Evolutionary conservation across 805 yeast genomes (phyloP).

Genomic region (Teunomyces aglyptinius): DNA sequence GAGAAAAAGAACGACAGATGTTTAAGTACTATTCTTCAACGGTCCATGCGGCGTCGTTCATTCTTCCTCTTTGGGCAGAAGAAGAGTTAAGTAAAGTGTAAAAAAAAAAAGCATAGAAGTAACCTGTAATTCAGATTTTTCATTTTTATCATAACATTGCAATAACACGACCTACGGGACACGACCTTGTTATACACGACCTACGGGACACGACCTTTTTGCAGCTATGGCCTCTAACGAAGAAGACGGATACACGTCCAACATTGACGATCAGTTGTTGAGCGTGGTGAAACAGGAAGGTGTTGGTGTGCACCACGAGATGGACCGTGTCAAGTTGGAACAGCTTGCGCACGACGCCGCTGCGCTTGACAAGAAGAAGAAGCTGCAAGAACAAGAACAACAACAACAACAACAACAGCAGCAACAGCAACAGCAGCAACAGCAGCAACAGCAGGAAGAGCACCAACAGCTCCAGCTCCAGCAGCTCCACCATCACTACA

Average conservation of each 20-base stretch:
- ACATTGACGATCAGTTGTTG: slow-evolving; percentile 44
- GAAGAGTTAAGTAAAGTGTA: too few relatives aligned
- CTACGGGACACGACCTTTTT: slow-evolving; percentile 8
- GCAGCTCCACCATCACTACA: slow-evolving; percentile 13
- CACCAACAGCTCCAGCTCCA: slow-evolving; percentile 7
- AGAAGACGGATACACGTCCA: slow-evolving; percentile 28
- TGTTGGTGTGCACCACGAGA: slow-evolving; percentile 6
- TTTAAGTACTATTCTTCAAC: slow-evolving; percentile 64
- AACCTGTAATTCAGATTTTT: background rate
- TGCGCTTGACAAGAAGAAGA: slow-evolving; percentile 3
- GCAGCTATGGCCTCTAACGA: slow-evolving; percentile 11
- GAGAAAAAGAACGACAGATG: slow-evolving; percentile 45
- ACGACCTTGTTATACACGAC: slow-evolving; percentile 1
- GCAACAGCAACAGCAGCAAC: slow-evolving; percentile 25
- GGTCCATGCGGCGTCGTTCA: slow-evolving; percentile 71
- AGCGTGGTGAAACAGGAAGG: slow-evolving; percentile 38
- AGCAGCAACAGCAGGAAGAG: slow-evolving; percentile 15
- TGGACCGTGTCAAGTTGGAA: slow-evolving; percentile 28
- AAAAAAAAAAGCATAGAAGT: too few relatives aligned
- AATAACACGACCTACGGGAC: slow-evolving; percentile 5
- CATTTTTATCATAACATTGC: background rate
- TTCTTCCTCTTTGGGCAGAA: slow-evolving; percentile 79
- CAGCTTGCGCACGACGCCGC: slow-evolving; percentile 31
- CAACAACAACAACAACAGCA: slow-evolving; percentile 11
- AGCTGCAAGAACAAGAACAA: slow-evolving; percentile 3